These are phyloP conservation scores for Fusarium tanahbumbuense DNA, from an alignment of 2,329 filamentous ascomycete species.

Conservation along the genomic window DNA sequence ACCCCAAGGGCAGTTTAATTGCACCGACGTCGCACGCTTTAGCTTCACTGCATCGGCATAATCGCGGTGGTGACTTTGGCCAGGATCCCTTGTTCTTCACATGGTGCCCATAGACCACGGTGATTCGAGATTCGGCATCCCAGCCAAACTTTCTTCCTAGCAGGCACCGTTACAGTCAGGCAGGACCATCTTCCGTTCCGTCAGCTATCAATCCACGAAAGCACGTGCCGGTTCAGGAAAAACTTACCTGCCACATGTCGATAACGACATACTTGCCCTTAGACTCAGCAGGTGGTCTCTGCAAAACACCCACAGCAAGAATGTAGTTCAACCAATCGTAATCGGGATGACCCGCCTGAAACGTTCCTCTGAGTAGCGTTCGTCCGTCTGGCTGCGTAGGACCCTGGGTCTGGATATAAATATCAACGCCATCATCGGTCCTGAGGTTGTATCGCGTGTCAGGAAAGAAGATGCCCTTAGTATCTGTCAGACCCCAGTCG, in stretches of 20 bases:
- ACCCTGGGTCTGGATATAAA: constrained; percentile 53
- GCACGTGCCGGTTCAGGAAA: accelerated
- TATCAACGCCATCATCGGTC: constrained; percentile 54
- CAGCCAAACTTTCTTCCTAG: constrained; percentile 2
- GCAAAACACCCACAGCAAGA: constrained; percentile 44
- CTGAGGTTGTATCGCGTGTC: constrained; percentile 54
- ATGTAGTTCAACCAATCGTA: constrained; percentile 55
- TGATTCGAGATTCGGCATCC: neutral
- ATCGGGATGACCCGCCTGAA: constrained; percentile 51
- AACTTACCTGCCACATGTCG: constrained; percentile 44
- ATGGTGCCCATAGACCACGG: constrained; percentile 1
- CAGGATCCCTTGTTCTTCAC: neutral
- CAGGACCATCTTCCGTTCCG: constrained; percentile 20
- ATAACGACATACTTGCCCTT: constrained; percentile 42
- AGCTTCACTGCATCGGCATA: neutral
- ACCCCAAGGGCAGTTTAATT: neutral
- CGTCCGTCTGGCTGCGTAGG: constrained; percentile 51
- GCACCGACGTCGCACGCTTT: neutral
- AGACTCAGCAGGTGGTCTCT: constrained; percentile 10
- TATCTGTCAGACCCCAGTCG: constrained; percentile 54
- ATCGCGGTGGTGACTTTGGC: neutral
- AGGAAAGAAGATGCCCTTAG: constrained; percentile 52
- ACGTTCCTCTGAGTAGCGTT: constrained; percentile 45
- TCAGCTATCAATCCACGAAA: neutral
- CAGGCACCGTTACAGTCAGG: constrained; percentile 14